Evolutionary conservation across 768 basidiomycete species (phyloP), one percentile per base, ranked within the genome.

Genomic region (Clavulina sp.): DNA sequence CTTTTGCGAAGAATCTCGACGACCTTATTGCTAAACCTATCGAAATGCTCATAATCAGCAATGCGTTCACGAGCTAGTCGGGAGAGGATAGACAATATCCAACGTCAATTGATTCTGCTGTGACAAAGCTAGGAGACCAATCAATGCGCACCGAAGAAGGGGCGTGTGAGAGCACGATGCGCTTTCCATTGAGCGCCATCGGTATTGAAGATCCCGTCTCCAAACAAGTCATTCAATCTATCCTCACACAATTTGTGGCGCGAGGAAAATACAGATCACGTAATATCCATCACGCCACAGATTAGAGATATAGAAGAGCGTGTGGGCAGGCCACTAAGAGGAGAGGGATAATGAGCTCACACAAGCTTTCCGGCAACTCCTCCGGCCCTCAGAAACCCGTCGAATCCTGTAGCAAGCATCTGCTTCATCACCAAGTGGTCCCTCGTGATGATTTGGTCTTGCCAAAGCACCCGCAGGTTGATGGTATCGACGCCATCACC

Each of bases 101-200:
- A 57, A 21, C n/a, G n/a, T n/a, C n/a, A n/a, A n/a, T n/a, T n/a
- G n/a, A n/a, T n/a, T n/a, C n/a, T n/a, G n/a, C n/a, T 28, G 7
- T 49, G 38, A 32, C n/a, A 48, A 36, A 29, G 4, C 19, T 48
- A 13, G 16, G 9, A 16, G 18, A 23, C 33, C 5, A 48, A 26
- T 47, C 6, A 19, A 16, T 2, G 49, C 53, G 24, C 24, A 56
- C 55, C 54, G 34, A 65, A 64, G 60, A 63, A 65, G 4, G 63
- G 63, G 29, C 62, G 54, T 23, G 58, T 57, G 1, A 62, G 36
- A 9, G 55, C 46, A 7, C 63, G 60, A 41, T 64, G 64, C 56
- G 79, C 80, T 51, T 57, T 62, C 58, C 60, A 63, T 31, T 56
- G 48, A 2, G 59, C 58, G 3, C 63, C 63, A 55, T 65, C 63